Evolutionary conservation across 331 rosid genomes (phyloP).

Genomic region (Saraca asoca): DNA sequence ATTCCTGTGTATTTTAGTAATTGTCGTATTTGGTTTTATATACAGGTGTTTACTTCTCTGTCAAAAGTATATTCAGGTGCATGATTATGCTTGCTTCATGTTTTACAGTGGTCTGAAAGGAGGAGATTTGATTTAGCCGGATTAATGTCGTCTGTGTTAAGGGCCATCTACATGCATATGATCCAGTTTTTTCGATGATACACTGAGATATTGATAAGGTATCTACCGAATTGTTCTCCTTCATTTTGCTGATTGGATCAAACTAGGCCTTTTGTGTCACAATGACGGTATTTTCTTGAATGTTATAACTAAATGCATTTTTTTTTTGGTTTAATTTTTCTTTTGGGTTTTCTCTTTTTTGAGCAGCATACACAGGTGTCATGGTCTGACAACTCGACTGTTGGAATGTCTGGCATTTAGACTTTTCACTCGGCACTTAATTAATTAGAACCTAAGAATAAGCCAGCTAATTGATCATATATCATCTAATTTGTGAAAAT

Average conservation of each 20-base stretch:
- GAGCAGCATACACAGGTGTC: constrained; percentile 88
- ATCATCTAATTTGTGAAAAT: no score
- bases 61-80: constrained; percentile 3
- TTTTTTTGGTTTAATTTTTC: constrained; percentile 27
- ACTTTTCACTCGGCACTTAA: no score
- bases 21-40: constrained; percentile 23
- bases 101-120: constrained; percentile 87
- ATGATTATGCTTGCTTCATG: constrained; percentile 28
- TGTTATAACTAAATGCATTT: neutral
- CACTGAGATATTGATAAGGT: constrained; percentile 97
- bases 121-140: constrained; percentile 91
- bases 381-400: no score
- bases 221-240: constrained; percentile 21
- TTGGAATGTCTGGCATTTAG: no score
- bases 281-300: neutral
- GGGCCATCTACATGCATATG: constrained; percentile 97
- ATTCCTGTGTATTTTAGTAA: neutral
- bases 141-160: constrained; percentile 75
- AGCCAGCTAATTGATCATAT: no score
- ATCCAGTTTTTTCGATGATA: constrained; percentile 89
- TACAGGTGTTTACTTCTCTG: constrained; percentile 10
- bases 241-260: constrained; percentile 15
- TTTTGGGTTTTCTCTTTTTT: constrained; percentile 12
- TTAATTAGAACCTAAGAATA: no score
- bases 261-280: constrained; percentile 3